Percentiles rank a stretch among this genome's conserved stretches.
Evolutionary conservation across 371 early-diverging fungal species (phyloP).

Genomic region (Haplosporangium sp.): DNA sequence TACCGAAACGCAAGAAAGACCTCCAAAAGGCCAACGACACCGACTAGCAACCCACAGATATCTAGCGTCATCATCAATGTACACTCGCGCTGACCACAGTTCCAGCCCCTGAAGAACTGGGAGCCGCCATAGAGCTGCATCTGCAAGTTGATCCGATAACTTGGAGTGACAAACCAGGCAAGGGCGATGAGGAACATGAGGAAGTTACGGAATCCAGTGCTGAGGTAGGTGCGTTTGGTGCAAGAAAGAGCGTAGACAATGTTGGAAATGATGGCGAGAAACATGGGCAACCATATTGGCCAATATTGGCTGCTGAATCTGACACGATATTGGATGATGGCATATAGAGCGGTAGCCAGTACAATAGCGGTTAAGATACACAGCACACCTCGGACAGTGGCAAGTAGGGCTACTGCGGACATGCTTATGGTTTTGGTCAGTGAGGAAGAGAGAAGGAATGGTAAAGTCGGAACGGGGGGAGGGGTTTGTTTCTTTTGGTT

Average conservation of each 20-base stretch:
- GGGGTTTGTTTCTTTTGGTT: too few species aligned
- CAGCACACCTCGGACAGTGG: neutral
- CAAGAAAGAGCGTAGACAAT: slow-evolving; percentile 5
- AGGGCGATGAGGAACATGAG: slow-evolving; percentile 6
- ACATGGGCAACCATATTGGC: slow-evolving; percentile 14
- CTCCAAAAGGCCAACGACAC: slow-evolving; percentile 10
- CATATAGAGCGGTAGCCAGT: neutral
- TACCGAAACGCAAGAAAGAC: slow-evolving; percentile 1
- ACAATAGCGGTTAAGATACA: neutral
- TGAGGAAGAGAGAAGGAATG: slow-evolving; percentile 1
- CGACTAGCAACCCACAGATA: slow-evolving; percentile 4
- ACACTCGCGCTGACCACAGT: slow-evolving; percentile 11
- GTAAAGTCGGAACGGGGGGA: too few species aligned
- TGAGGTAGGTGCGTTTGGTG: neutral
- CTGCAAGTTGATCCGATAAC: neutral
- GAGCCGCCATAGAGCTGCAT: neutral
- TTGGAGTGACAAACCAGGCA: slow-evolving; percentile 10
- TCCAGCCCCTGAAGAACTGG: slow-evolving; percentile 1
- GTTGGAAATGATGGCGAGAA: slow-evolving; percentile 15
- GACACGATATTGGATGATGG: slow-evolving; percentile 1
- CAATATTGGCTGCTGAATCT: neutral
- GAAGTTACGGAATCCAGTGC: neutral
- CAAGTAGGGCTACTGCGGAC: neutral
- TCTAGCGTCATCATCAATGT: slow-evolving; percentile 2
- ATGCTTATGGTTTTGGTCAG: slow-evolving; percentile 6